These are phyloP conservation scores for Epichloe sibirici DNA, from an alignment of 2,329 filamentous ascomycete genomes.

Conservation along the genomic window DNA sequence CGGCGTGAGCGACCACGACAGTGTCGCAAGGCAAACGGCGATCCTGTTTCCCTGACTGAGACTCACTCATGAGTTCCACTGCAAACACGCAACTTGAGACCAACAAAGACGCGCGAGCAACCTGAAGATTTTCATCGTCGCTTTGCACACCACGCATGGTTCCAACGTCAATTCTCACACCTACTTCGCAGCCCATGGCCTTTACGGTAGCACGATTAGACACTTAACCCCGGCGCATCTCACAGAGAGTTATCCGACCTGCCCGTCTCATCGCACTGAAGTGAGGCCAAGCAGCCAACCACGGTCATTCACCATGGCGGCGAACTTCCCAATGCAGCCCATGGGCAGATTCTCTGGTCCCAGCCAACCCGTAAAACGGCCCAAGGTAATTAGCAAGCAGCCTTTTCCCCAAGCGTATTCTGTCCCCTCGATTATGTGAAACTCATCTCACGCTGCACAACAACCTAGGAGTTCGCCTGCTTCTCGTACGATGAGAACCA, in stretches of 20 bases:
- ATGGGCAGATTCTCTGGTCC: slow-evolving; percentile 53
- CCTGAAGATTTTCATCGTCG: neutral
- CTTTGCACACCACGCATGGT: too few species aligned
- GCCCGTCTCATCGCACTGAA: neutral
- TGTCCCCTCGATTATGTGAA: neutral
- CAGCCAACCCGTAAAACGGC: slow-evolving; percentile 60
- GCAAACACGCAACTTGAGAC: neutral
- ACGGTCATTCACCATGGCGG: slow-evolving; percentile 12
- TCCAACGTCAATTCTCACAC: neutral
- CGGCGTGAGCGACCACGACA: neutral
- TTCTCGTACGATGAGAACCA: slow-evolving; percentile 91
- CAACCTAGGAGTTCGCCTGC: slow-evolving; percentile 69
- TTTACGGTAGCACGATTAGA: neutral
- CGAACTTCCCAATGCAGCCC: slow-evolving; percentile 56
- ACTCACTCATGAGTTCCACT: neutral
- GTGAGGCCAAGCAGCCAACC: neutral
- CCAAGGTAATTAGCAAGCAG: slow-evolving; percentile 39
- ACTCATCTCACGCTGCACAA: neutral
- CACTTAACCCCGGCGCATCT: neutral
- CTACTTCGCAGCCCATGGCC: neutral
- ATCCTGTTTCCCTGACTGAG: neutral
- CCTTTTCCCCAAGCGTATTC: neutral
- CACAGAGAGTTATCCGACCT: neutral
- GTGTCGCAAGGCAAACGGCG: neutral
- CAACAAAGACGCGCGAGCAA: neutral